These are phyloP conservation scores for Thielaviopsis ethacetica DNA, from an alignment of 2,329 filamentous ascomycete species.

Conservation along the genomic window DNA sequence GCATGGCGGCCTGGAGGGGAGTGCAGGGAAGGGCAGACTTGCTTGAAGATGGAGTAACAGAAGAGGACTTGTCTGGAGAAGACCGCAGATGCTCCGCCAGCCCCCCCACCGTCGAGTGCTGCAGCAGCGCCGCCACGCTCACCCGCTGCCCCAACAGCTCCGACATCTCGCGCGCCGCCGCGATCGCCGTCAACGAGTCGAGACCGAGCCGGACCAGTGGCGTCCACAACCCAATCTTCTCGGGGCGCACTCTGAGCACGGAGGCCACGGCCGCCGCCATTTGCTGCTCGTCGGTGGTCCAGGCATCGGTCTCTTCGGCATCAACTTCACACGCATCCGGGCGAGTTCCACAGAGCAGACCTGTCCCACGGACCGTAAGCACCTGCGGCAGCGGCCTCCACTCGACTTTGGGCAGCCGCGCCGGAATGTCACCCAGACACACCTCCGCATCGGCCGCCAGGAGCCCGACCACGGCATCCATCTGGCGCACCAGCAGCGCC, in stretches of 20 bases:
- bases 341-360: no score
- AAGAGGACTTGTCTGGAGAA: neutral
- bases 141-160: slow-evolving; percentile 29
- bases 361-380: no score
- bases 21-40: slow-evolving; percentile 57
- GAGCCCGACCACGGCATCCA: slow-evolving; percentile 32
- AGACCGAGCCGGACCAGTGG: slow-evolving; percentile 67
- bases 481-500: slow-evolving; percentile 39
- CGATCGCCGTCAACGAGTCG: slow-evolving; percentile 70
- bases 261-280: slow-evolving; percentile 40
- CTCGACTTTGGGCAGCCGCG: slow-evolving; percentile 23
- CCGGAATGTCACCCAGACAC: slow-evolving; percentile 2
- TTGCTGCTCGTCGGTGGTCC: slow-evolving; percentile 37
- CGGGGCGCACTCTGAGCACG: slow-evolving; percentile 29
- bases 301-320: no score
- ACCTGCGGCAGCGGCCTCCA: slow-evolving; percentile 21
- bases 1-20: slow-evolving; percentile 76
- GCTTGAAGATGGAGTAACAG: neutral
- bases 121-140: slow-evolving; percentile 54
- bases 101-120: slow-evolving; percentile 46
- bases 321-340: no score
- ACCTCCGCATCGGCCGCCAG: slow-evolving; percentile 17
- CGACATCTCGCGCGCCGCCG: slow-evolving; percentile 43
- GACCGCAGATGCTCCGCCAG: slow-evolving; percentile 25
- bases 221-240: slow-evolving; percentile 42